Evolutionary conservation across 2,329 filamentous ascomycete species (phyloP).

Genomic region (Penicillium concentricum): DNA sequence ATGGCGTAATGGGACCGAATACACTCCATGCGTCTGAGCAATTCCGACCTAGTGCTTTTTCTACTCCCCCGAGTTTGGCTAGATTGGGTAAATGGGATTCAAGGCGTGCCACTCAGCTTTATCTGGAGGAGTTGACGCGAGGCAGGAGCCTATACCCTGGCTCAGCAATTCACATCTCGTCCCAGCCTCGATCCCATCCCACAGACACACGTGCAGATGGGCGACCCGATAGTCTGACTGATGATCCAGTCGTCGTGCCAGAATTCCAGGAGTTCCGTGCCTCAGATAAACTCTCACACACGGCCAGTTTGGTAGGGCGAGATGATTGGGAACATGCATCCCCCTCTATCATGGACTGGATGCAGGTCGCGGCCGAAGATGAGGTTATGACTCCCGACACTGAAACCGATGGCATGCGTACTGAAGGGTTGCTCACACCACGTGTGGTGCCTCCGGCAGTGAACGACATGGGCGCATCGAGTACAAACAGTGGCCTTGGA

Average conservation of each 20-base stretch:
- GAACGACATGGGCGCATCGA: conserved; percentile 18
- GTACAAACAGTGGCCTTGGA: conserved; percentile 40
- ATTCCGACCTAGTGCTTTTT: conserved; percentile 44
- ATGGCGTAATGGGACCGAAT: conserved; percentile 42
- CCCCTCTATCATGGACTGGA: conserved; percentile 51
- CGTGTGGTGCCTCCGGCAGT: conserved; percentile 17
- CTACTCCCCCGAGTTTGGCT: conserved; percentile 54
- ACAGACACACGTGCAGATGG: conserved; percentile 16
- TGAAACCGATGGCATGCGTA: conserved; percentile 23
- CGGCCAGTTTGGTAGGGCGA: conserved; percentile 45
- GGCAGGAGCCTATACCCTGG: conserved; percentile 26
- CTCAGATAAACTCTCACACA: conserved; percentile 29
- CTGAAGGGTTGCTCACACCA: conserved; percentile 30
- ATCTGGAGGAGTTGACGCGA: conserved; percentile 50
- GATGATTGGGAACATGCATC: conserved; percentile 52
- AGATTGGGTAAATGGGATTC: conserved; percentile 55
- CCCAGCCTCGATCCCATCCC: conserved; percentile 19
- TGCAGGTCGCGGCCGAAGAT: conserved; percentile 45
- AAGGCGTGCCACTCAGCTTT: conserved; percentile 56
- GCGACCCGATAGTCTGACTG: conserved; percentile 30
- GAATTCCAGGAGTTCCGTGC: conserved; percentile 30
- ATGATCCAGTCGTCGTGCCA: conserved; percentile 39
- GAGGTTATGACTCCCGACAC: conserved; percentile 39
- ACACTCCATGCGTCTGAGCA: conserved; percentile 35
- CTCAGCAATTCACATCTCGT: conserved; percentile 21